phyloP scores from a whole-genome alignment of 805 yeast species.

The Yarrowia porcina region DNA sequence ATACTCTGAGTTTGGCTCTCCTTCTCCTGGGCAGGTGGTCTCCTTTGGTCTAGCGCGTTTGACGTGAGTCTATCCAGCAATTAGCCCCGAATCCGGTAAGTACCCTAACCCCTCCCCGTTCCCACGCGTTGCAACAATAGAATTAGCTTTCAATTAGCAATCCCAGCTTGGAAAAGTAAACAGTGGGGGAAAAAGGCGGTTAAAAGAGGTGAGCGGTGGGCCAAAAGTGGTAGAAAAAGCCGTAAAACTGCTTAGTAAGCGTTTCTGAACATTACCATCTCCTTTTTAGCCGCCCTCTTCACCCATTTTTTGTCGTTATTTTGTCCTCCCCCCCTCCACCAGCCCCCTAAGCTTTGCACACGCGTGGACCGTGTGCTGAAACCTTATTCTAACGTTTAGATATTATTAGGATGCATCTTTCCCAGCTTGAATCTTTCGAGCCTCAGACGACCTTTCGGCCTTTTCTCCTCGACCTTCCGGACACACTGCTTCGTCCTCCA shows the following conservation, averaged over 20 bases:
- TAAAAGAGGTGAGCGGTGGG: not conserved
- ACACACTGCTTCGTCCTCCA: not conserved
- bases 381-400: constrained; percentile 3
- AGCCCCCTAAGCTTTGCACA: not conserved
- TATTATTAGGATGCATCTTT: constrained; percentile 18
- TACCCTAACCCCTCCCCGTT: not conserved
- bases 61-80: not conserved
- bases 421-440: constrained; percentile 17
- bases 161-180: constrained; percentile 22
- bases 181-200: not conserved
- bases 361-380: constrained; percentile 17
- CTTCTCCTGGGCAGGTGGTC: not conserved
- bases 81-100: constrained; percentile 10
- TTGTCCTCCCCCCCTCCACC: not conserved
- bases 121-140: constrained; percentile 21
- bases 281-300: not conserved
- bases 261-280: not conserved
- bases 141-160: constrained; percentile 15
- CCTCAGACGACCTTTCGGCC: not conserved
- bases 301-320: not conserved
- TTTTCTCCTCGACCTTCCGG: not conserved
- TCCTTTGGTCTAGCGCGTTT: not conserved
- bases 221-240: too few species aligned
- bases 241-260: not conserved
- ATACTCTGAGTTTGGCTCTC: not conserved